Evolutionary conservation across 768 basidiomycete genomes (phyloP), one percentile per base, ranked within the genome.

Genomic region (Rhizopogon vinicolor): DNA sequence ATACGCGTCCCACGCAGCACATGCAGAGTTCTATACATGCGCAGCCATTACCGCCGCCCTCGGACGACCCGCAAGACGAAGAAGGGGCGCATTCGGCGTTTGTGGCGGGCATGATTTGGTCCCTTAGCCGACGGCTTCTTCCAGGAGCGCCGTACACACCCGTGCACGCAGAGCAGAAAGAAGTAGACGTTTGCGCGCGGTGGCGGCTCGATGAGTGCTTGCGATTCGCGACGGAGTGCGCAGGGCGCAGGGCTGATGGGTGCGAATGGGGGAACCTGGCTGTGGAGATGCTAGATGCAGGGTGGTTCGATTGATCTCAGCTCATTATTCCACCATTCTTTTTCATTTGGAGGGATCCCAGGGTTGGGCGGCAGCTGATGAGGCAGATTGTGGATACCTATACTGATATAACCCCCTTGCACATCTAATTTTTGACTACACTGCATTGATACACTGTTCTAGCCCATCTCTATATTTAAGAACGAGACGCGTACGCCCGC

Each of bases 161-260:
- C 3, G 61, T 61, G 3, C 48, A 5, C 56, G 62, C 10, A 56
- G 42, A 13, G 68, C 62, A 63, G 22, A 54, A 62, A 29, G 82
- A 80, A 48, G 72, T 70, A 29, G 75, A 75, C 13, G 29, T 7
- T 35, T 69, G 70, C 9, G 82, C 83, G 12, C 75, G 82, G 53
- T 93, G 91, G 91, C 79, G 83, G 58, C 67, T 93, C 49, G 91
- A 93, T 60, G 91, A 93, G 62, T 93, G 91, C 67, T 67, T 93
- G 62, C 77, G 91, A 62, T 93, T 93, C 68, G 90, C 91, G 7
- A 91, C 89, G 0, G 91, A 93, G 67, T 72, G 93, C 8, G 82
- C 90, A 13, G 89, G 90, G 39, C 77, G 91, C 35, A 90, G 87
- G 66, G 86, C 84, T 8, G 75, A 85, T 45, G 73, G 78, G 51